A percentile compares a stretch with the other conserved stretches of the same genome.
phyloP scores from a whole-genome alignment of 768 basidiomycete species.

The Lactarius trivialis region DNA sequence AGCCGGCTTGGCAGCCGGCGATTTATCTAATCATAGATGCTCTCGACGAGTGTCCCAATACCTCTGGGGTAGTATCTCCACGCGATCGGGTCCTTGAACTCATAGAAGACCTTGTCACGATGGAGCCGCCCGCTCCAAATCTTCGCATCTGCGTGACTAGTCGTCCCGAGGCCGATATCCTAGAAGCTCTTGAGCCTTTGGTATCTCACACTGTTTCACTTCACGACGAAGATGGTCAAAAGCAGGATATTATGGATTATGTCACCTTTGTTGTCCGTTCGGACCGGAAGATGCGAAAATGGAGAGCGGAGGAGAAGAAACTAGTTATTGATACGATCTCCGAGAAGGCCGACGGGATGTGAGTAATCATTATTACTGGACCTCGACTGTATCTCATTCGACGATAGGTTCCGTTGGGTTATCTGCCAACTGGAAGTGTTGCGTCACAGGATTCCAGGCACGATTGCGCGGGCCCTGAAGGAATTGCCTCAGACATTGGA shows the following conservation, averaged over 20 bases:
- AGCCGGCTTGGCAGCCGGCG: neutral
- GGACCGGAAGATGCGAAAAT: neutral
- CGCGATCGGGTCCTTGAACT: neutral
- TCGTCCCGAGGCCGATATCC: slow-evolving; percentile 1
- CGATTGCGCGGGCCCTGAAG: no score
- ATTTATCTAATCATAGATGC: slow-evolving; percentile 1
- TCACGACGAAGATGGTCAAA: neutral
- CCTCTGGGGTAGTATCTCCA: neutral
- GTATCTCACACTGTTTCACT: neutral
- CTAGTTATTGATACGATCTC: neutral
- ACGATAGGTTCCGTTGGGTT: neutral
- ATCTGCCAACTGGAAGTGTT: neutral
- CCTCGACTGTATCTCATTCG: neutral
- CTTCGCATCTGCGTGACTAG: slow-evolving; percentile 7
- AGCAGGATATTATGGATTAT: neutral
- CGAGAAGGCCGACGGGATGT: slow-evolving; percentile 3
- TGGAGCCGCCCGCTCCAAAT: neutral
- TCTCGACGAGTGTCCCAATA: slow-evolving; percentile 8
- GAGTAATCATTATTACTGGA: neutral
- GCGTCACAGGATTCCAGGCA: neutral
- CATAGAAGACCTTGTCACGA: neutral
- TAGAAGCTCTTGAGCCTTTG: neutral
- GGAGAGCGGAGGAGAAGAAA: neutral
- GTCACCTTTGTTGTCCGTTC: neutral
- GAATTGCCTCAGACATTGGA: neutral